These are phyloP conservation scores for Apium graveolens DNA, from an alignment of 129 eudicot species.

Conservation along the genomic window DNA sequence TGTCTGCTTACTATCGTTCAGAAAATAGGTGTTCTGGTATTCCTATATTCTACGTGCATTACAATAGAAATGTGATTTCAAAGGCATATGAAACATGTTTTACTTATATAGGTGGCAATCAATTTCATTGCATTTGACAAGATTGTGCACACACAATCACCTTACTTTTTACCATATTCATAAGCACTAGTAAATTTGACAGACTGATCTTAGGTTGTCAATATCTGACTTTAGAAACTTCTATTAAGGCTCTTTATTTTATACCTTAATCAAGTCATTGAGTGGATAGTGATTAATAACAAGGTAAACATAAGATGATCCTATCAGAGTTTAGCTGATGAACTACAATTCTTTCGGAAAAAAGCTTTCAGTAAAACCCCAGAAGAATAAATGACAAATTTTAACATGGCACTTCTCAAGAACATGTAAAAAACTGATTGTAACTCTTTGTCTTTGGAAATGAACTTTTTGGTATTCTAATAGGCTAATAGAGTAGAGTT, in stretches of 20 bases:
- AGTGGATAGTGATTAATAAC: no score
- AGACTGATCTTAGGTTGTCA: neutral
- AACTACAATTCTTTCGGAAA: no score
- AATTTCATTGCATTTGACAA: neutral
- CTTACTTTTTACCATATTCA: neutral
- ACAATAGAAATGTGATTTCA: neutral
- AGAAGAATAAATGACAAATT: neutral
- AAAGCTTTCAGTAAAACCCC: no score
- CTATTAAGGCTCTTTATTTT: neutral
- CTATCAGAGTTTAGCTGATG: neutral
- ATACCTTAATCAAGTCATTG: neutral
- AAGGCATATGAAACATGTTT: neutral
- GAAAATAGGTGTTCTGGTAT: neutral
- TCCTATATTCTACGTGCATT: neutral
- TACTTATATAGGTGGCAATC: neutral
- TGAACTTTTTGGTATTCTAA: neutral
- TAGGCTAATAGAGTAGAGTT: neutral
- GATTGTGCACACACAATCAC: neutral
- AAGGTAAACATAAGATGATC: neutral
- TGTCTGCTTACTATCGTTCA: no score
- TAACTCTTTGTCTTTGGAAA: neutral
- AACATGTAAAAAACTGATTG: neutral
- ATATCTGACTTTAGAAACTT: neutral
- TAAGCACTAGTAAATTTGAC: neutral
- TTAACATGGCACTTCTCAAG: neutral